These are phyloP conservation scores for Durotheca rogersii DNA, from an alignment of 495 filamentous ascomycete species.

Conservation along the genomic window DNA sequence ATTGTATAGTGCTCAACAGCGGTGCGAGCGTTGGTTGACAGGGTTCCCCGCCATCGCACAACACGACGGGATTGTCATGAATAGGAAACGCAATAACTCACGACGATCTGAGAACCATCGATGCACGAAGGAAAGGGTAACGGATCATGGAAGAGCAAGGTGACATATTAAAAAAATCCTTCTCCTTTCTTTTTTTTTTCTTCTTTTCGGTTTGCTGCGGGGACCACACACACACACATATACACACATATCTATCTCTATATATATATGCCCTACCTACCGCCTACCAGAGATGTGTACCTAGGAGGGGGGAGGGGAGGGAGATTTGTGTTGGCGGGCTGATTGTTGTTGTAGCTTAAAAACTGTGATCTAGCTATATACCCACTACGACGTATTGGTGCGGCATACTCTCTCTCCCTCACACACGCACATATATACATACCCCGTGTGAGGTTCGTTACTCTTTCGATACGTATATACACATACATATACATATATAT, in stretches of 20 bases:
- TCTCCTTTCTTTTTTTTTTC: constrained; percentile 13
- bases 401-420: no score
- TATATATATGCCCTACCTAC: no score
- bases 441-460: constrained; percentile 14
- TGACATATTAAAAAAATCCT: constrained; percentile 24
- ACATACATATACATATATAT: not conserved
- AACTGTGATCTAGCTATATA: constrained; percentile 18
- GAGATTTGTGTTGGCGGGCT: constrained; percentile 5
- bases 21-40: constrained; percentile 36
- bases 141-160: constrained; percentile 19
- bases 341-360: constrained; percentile 26
- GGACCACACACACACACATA: constrained; percentile 22
- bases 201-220: no score
- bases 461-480: constrained; percentile 18
- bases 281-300: no score
- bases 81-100: constrained; percentile 23
- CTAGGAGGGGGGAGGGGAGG: no score
- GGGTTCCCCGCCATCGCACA: not conserved
- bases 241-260: constrained; percentile 18
- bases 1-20: constrained; percentile 64
- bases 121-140: constrained; percentile 18
- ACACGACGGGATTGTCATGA: not conserved
- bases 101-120: constrained; percentile 15
- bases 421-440: constrained; percentile 8
- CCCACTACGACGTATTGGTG: constrained; percentile 22